phyloP scores from a whole-genome alignment of 1,139 yeast species.

The Saccharomyces hybrid region DNA sequence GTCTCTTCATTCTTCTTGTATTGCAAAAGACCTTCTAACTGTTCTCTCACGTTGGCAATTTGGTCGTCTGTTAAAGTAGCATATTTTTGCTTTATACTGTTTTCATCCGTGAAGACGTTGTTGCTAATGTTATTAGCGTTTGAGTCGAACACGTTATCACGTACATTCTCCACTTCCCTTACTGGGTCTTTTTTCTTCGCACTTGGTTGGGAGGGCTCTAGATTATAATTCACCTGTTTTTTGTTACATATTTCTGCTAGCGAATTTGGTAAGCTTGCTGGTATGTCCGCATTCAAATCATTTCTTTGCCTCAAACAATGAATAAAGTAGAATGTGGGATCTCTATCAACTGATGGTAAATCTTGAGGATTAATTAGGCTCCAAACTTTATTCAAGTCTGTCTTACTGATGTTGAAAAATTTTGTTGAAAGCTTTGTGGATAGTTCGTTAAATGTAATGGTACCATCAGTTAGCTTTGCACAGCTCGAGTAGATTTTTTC shows the following conservation, averaged over 20 bases:
- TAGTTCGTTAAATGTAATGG: slow-evolving; percentile 68
- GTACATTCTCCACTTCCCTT: not conserved
- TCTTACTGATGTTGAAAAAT: slow-evolving; percentile 63
- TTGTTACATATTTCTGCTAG: slow-evolving; percentile 86
- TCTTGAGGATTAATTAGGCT: slow-evolving; percentile 86
- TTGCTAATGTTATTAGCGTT: slow-evolving; percentile 20
- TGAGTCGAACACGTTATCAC: slow-evolving; percentile 4
- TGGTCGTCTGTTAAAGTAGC: slow-evolving; percentile 43
- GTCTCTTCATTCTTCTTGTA: slow-evolving; percentile 39
- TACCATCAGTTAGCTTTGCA: slow-evolving; percentile 66
- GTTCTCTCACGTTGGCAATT: slow-evolving; percentile 50
- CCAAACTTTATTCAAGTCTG: slow-evolving; percentile 90
- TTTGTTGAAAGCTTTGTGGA: slow-evolving; percentile 55
- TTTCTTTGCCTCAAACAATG: slow-evolving; percentile 89
- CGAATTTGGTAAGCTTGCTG: slow-evolving; percentile 87
- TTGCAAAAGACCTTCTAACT: slow-evolving; percentile 71
- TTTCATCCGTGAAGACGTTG: slow-evolving; percentile 5
- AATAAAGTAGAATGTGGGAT: slow-evolving; percentile 79
- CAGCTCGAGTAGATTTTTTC: slow-evolving; percentile 63
- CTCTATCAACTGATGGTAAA: slow-evolving; percentile 82
- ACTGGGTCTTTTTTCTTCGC: slow-evolving; percentile 20
- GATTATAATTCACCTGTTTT: slow-evolving; percentile 70
- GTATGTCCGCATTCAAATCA: slow-evolving; percentile 69
- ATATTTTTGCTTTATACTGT: slow-evolving; percentile 39
- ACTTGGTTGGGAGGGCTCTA: slow-evolving; percentile 45